These are phyloP conservation scores for Coprinopsis sp. DNA, from an alignment of 768 basidiomycete genomes.

Conservation along the genomic window DNA sequence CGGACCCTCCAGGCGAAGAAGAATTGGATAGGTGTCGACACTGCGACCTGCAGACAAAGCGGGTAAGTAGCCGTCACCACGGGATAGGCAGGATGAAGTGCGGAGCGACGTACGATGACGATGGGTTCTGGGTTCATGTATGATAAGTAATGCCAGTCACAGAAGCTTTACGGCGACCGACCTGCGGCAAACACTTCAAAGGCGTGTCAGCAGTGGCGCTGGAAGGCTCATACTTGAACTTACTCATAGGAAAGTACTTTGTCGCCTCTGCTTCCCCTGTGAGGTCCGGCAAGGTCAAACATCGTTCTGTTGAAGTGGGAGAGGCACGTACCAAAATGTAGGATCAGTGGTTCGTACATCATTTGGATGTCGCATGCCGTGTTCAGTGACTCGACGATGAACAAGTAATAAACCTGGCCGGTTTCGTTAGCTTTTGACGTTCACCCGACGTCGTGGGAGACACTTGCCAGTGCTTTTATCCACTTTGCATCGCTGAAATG, in stretches of 20 bases:
- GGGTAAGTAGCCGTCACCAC: too few relatives aligned
- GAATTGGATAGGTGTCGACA: slow-evolving; percentile 46
- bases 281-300: slow-evolving; percentile 24
- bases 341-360: slow-evolving; percentile 44
- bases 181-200: slow-evolving; percentile 27
- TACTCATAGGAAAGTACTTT: slow-evolving; percentile 25
- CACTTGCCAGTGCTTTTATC: slow-evolving; percentile 37
- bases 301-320: background rate
- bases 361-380: slow-evolving; percentile 41
- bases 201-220: background rate
- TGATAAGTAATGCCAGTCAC: too few relatives aligned
- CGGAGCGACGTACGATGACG: slow-evolving; percentile 28
- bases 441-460: too few relatives aligned
- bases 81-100: too few relatives aligned
- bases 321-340: slow-evolving; percentile 25
- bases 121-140: slow-evolving; percentile 23
- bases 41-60: slow-evolving; percentile 38
- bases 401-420: slow-evolving; percentile 38
- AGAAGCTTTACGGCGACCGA: too few relatives aligned
- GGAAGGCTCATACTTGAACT: slow-evolving; percentile 5
- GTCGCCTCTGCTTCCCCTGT: slow-evolving; percentile 19
- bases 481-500: slow-evolving; percentile 34
- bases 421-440: background rate
- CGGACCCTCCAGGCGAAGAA: slow-evolving; percentile 42
- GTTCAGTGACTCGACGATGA: slow-evolving; percentile 39